Percentiles rank a stretch among this genome's conserved stretches.
These are phyloP conservation scores for Xerocomus nothofagi DNA, from an alignment of 1,284 basidiomycete genomes.

Conservation along the genomic window DNA sequence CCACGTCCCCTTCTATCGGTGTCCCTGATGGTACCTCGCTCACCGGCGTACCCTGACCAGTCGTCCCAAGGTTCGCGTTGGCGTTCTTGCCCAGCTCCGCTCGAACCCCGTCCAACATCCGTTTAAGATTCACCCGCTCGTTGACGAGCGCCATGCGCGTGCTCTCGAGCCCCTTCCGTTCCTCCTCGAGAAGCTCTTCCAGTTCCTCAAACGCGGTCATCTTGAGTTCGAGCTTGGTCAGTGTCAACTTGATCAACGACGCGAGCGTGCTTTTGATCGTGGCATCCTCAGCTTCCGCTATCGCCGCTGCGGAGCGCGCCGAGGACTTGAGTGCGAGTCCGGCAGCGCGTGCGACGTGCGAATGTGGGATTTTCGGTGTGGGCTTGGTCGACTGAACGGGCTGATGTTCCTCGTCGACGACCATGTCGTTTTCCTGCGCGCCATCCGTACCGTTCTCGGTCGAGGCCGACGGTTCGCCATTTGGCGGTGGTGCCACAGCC, in stretches of 20 bases:
- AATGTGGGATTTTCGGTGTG: conserved; percentile 58
- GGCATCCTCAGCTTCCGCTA: conserved; percentile 84
- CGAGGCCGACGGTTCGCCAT: conserved; percentile 22
- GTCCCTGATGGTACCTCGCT: conserved; percentile 47
- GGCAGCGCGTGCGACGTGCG: conserved; percentile 79
- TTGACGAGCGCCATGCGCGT: conserved; percentile 65
- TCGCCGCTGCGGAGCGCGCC: conserved; percentile 78
- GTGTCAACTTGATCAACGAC: conserved; percentile 86
- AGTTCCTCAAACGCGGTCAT: conserved; percentile 90
- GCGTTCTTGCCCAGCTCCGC: conserved; percentile 58
- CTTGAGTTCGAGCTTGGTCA: conserved; percentile 93
- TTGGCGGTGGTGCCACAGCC: conserved; percentile 9
- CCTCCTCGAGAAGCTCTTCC: conserved; percentile 86
- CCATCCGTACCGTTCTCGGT: conserved; percentile 14
- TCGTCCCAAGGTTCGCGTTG: conserved; percentile 44
- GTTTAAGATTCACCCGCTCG: conserved; percentile 64
- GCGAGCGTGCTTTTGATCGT: conserved; percentile 83
- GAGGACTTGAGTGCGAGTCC: conserved; percentile 86
- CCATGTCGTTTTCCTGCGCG: conserved; percentile 41
- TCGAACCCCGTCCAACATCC: conserved; percentile 63
- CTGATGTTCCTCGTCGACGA: conserved; percentile 44
- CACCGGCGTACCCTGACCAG: conserved; percentile 55
- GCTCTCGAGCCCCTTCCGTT: conserved; percentile 73
- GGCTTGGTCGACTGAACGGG: conserved; percentile 47
- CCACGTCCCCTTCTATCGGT: conserved; percentile 42